Evolutionary conservation across 495 filamentous ascomycete genomes (phyloP), one percentile per base, ranked within the genome.

Genomic region (Penicillium flavigenum): DNA sequence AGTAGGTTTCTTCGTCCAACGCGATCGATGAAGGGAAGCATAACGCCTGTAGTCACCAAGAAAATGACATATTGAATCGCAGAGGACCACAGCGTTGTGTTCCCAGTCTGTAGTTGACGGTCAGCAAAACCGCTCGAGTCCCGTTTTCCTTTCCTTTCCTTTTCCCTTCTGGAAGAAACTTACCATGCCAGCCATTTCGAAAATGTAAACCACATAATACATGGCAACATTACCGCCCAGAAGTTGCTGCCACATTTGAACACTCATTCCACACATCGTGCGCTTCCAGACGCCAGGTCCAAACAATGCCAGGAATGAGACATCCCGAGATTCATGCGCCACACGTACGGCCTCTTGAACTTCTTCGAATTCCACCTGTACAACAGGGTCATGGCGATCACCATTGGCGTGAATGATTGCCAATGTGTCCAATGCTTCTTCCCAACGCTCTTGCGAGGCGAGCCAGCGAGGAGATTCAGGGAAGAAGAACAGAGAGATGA

Each of bases 31-130:
- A 84, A 85, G 55, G 88, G 83, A 67, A 86, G 88, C 63, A 86
- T 86, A 51, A 84, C 62, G 9, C 80, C 76, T 1, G 87, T 90
- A 41, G 86, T 87, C 59, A 89, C 75, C 58, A 91, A 84, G 73
- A 91, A 89, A 17, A 91, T 76, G 7, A 87, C 88, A 66, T 90
- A 91, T 66, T 90, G 88, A 46, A 90, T 81, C 12, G 83, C 83
- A 1, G 86, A 87, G 0, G 84, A 86, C 60, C 86, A 81, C 41
- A 90, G 75, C 51, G 83, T 84, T 47, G 85, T 76, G 69, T 90
- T 82, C 32, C 86, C 87, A 10, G 73, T 71, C 73, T 75, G 74
- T 5, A 19, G 9, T 12, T 36, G 29, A 42, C 11, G 39, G 57
- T 63, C 12, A 59, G 42, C 34, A 12, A 32, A 11, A 16, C 19